A percentile compares a stretch with the other conserved stretches of the same genome.
These are phyloP conservation scores for Amborella trichopoda DNA, from an alignment of 164 flowering plant species.

Conservation along the genomic window DNA sequence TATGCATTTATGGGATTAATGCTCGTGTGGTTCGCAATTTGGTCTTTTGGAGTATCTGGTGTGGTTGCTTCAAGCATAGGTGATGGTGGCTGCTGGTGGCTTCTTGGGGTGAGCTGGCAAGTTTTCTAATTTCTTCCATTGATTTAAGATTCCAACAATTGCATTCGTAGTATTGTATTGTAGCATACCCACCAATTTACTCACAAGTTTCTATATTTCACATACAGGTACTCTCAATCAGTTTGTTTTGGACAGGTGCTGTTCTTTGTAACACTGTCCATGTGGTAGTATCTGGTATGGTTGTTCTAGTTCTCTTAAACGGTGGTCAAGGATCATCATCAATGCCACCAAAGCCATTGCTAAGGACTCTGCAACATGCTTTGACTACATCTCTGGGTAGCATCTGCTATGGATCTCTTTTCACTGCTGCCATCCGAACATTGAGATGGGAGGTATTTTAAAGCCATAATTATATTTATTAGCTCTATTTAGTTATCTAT, in stretches of 20 bases:
- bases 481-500: no score
- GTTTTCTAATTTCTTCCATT: no score
- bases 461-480: no score
- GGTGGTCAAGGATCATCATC: conserved; percentile 69
- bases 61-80: conserved; percentile 81
- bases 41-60: conserved; percentile 98
- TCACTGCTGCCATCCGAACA: conserved; percentile 91
- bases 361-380: conserved; percentile 60
- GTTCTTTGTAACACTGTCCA: conserved; percentile 93
- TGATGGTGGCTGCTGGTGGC: conserved; percentile 89
- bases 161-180: no score
- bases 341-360: conserved; percentile 68
- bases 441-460: conserved; percentile 86
- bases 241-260: conserved; percentile 99
- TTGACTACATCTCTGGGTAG: conserved; percentile 95
- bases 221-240: conserved; percentile 80
- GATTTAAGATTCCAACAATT: no score
- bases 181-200: no score
- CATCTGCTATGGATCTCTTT: conserved; percentile 97
- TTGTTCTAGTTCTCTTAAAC: conserved; percentile 83
- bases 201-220: conserved; percentile 5
- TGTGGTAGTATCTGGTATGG: conserved; percentile 95
- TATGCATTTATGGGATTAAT: conserved; percentile 71
- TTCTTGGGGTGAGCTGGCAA: conserved; percentile 99
- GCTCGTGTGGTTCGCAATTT: conserved; percentile 87